Evolutionary conservation across 148 eudicot species (phyloP).

Genomic region (Drosera capensis): DNA sequence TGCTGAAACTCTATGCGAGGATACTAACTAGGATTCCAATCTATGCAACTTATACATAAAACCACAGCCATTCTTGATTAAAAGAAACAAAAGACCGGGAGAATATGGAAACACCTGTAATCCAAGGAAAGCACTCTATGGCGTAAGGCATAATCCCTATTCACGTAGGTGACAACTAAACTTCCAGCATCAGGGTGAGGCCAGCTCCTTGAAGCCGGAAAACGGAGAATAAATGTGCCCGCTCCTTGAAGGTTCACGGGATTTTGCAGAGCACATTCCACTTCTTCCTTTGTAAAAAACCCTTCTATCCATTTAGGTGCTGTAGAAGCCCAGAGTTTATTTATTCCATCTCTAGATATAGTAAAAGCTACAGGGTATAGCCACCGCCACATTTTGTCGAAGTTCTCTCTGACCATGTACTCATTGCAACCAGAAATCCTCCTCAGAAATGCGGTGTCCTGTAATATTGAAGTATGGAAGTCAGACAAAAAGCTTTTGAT

Average conservation of each 20-base stretch:
- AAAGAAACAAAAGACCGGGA: neutral
- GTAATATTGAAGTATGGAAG: slow-evolving; percentile 4
- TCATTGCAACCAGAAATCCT: slow-evolving; percentile 52
- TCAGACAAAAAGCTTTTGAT: neutral
- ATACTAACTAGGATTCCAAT: too few relatives aligned
- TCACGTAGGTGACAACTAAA: slow-evolving; percentile 70
- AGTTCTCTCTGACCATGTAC: slow-evolving; percentile 45
- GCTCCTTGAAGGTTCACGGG: slow-evolving; percentile 47
- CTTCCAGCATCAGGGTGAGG: slow-evolving; percentile 99
- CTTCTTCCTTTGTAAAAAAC: slow-evolving; percentile 86
- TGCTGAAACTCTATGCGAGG: too few relatives aligned
- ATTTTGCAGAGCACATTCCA: slow-evolving; percentile 51
- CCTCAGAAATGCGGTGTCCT: slow-evolving; percentile 79
- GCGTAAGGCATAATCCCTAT: slow-evolving; percentile 54
- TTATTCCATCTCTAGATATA: slow-evolving; percentile 45
- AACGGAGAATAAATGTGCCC: slow-evolving; percentile 82
- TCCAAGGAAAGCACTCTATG: slow-evolving; percentile 71
- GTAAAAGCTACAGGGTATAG: slow-evolving; percentile 76
- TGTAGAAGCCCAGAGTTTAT: slow-evolving; percentile 45
- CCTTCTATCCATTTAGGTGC: slow-evolving; percentile 82
- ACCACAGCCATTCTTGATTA: neutral
- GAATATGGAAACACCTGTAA: slow-evolving; percentile 32
- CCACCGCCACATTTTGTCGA: slow-evolving; percentile 89
- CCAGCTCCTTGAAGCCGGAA: slow-evolving; percentile 95
- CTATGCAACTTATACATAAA: neutral